Conservation (phyloP, 208 protist genomes). For the Sergeia podlipaevii region DNA sequence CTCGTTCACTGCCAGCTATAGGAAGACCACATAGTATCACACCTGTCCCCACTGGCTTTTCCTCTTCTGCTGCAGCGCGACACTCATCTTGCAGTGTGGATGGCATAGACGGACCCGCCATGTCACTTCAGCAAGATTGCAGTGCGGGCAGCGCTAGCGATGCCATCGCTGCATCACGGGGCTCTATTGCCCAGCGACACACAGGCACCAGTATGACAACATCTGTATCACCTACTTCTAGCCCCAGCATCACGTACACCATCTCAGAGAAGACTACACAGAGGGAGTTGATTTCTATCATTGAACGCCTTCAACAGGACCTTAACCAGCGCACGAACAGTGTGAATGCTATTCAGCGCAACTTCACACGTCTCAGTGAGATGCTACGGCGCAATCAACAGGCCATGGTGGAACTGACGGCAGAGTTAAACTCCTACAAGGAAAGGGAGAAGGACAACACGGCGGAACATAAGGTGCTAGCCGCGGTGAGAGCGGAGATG, state of each 20-base stretch:
- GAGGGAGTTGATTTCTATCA: slow-evolving; percentile 33
- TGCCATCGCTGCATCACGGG: too few species aligned
- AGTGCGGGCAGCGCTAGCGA: too few species aligned
- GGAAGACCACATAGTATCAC: too few species aligned
- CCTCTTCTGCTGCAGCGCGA: too few species aligned
- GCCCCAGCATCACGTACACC: slow-evolving; percentile 14
- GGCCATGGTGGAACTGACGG: slow-evolving; percentile 31
- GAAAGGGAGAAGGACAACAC: slow-evolving; percentile 6
- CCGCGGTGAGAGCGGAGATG: slow-evolving; percentile 2
- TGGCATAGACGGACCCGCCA: too few species aligned
- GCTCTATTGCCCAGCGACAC: too few species aligned
- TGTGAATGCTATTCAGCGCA: slow-evolving; percentile 89
- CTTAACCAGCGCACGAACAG: slow-evolving; percentile 64
- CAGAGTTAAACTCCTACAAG: slow-evolving; percentile 3
- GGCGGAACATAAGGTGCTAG: background rate
- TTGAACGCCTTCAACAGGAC: slow-evolving; percentile 53
- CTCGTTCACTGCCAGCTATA: too few species aligned
- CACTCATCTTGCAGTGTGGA: too few species aligned
- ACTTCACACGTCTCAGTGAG: slow-evolving; percentile 80
- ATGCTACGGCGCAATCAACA: slow-evolving; percentile 60
- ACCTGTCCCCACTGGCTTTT: too few species aligned
- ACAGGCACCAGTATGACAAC: too few species aligned
- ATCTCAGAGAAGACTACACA: slow-evolving; percentile 28
- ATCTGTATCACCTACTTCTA: too few species aligned
- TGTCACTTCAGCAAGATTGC: too few species aligned